Conservation (phyloP, 306 rosid species). For the Cucurbita maxima region DNA sequence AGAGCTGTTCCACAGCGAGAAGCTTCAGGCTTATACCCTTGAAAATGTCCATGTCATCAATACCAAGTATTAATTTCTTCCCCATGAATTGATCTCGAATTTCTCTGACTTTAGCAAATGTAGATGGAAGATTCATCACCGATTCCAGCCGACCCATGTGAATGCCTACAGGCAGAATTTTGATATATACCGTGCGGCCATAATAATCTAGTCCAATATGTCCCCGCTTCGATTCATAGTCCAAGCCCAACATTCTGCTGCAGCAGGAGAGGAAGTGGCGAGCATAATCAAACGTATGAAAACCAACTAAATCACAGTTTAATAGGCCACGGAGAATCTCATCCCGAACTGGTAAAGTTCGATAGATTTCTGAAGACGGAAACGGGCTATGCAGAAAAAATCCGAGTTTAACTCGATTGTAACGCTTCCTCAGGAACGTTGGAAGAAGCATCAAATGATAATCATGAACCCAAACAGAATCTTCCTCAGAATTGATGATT, state of each 20-base stretch:
- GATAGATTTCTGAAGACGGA: slow-evolving; percentile 13
- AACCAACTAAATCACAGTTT: slow-evolving; percentile 12
- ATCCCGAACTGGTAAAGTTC: slow-evolving; percentile 15
- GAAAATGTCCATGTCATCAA: slow-evolving; percentile 15
- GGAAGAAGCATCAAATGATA: slow-evolving; percentile 15
- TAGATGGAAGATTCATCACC: slow-evolving; percentile 11
- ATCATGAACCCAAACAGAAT: slow-evolving; percentile 13
- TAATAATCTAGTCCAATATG: slow-evolving; percentile 13
- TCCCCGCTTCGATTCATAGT: slow-evolving; percentile 17
- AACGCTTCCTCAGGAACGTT: slow-evolving; percentile 11
- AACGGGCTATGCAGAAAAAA: slow-evolving; percentile 15
- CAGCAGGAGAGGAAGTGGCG: slow-evolving; percentile 17
- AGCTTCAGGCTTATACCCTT: slow-evolving; percentile 16
- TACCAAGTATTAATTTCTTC: slow-evolving; percentile 14
- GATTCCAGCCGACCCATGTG: slow-evolving; percentile 15
- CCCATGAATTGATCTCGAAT: slow-evolving; percentile 11
- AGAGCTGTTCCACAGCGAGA: slow-evolving; percentile 13
- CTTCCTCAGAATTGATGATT: slow-evolving; percentile 12
- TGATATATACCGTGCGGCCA: slow-evolving; percentile 14
- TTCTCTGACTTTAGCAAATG: slow-evolving; percentile 13
- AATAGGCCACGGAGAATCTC: slow-evolving; percentile 14
- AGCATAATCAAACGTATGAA: slow-evolving; percentile 16
- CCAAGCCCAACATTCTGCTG: slow-evolving; percentile 14
- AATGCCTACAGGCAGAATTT: slow-evolving; percentile 12
- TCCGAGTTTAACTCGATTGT: slow-evolving; percentile 14